Evolutionary conservation across 306 rosid genomes (phyloP), one percentile per base, ranked within the genome.

Genomic region (Fagus crenata): DNA sequence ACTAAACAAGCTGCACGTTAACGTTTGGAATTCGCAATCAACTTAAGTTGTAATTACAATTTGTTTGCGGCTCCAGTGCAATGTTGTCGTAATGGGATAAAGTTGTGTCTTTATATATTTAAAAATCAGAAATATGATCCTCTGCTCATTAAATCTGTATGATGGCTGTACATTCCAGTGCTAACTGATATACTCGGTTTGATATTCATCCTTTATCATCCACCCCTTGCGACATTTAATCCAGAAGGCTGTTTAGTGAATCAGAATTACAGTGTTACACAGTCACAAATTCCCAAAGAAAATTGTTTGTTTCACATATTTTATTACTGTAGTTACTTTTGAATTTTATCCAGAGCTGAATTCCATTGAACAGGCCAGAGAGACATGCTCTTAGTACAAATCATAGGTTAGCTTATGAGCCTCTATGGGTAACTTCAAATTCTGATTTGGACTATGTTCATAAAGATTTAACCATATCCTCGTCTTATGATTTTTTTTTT

Each of bases 401-500:
- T 59, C 36, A 17, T 74, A 58, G 64, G 42, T 55, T 15, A 67
- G 15, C 37, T 31, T 7, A 1, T 6, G 39, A 32, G 64, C 7
- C 71, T 58, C 39, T 49, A 22, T 31, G 15, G 60, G 36, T 41
- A 40, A n/a, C 7, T 18, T 53, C 15, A 65, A 37, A 39, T 65
- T 15, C n/a, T 15, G 71, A 15, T 53, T 41, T 51, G 51, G 65
- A 49, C 14, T n/a, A 5, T 2, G 35, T 41, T 40, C 5, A 12
- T 36, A 49, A 15, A 41, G 18, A 3, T 51, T 59, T 31, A 28
- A 22, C 22, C 35, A 31, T 74, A 53, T 79, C 65, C 60, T 9
- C 39, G 41, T 74, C 67, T 75, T 75, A 46, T 56, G 36, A 39
- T 72, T 59, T 67, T 9, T 69, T 53, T n/a, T n/a, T 35, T 61